Base-by-base conservation (phyloP, 2,329 filamentous ascomycete species). In the Zalaria sp. region DNA sequence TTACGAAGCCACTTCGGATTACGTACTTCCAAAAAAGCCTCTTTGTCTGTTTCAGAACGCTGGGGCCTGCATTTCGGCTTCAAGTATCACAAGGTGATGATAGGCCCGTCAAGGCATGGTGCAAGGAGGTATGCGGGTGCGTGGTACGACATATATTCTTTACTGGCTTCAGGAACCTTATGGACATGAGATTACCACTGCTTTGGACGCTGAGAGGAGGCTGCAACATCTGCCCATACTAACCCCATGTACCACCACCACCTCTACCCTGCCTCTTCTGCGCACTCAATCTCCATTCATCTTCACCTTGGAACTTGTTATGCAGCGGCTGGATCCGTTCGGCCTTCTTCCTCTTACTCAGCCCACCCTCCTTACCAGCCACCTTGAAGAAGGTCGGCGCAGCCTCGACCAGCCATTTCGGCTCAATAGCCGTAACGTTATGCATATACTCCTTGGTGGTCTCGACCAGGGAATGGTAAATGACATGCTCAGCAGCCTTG, bases 381-480 rank as follows among this genome's bases (percentile, higher is more conserved):
- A 96, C 86, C 72, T 93, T 94, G 77, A 96, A 98, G 68, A 96
- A 98, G 0, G 87, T 95, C 6, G 93, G 91, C n/a, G 93, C 91
- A 8, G 88, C 89, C 54, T 95, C 88, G 1, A 96, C 87, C 25
- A 98, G 73, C 77, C 77, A 81, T 60, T 93, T 94, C 5, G 91
- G 89, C 64, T 98, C 91, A 54, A 98, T 96, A 3, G 76, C 75
- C 3, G 86, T 94, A 9, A 87, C 91, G 57, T 77, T 84, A 56
- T 94, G 88, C 91, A 98, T 96, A 63, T 96, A 98, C 65, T 98
- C 91, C 66, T 93, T 89, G 25, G 83, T 93, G 25, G 91, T 98
- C 53, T 96, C 72, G 5, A 96, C 85, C 18, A 98, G 69, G 41
- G 78, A 81, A 56, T 95, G 81, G 59, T 94, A 98, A 42, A 98